Conservation (phyloP, 352 stramenopile genomes). For the Blastocystis sp. region DNA sequence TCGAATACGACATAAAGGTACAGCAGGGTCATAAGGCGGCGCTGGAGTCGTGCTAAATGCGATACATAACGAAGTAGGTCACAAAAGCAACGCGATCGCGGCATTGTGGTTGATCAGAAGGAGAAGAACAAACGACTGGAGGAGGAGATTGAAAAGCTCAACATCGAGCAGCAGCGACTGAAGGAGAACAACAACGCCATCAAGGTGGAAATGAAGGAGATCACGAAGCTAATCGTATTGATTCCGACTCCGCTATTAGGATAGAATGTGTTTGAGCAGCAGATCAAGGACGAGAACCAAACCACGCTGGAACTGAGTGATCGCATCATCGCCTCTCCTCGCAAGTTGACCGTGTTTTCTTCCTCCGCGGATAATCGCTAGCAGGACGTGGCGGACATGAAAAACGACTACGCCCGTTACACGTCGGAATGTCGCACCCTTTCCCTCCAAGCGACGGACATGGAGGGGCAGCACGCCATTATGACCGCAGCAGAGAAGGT, state of each 20-base stretch:
- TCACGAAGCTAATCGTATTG: conserved; percentile 19
- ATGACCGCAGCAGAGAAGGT: background rate
- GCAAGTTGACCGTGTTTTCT: background rate
- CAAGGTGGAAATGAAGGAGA: conserved; percentile 45
- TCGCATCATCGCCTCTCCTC: conserved; percentile 30
- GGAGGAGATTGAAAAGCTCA: conserved; percentile 49
- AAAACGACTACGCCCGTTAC: conserved; percentile 35
- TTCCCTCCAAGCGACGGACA: conserved; percentile 14
- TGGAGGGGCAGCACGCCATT: conserved; percentile 4
- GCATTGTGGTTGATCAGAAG: conserved; percentile 40
- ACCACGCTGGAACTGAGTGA: conserved; percentile 13
- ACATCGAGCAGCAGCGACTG: conserved; percentile 61
- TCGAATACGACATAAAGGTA: conserved; percentile 50
- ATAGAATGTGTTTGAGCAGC: conserved; percentile 36
- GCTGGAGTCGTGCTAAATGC: background rate
- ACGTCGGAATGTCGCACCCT: conserved; percentile 47
- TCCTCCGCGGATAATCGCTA: background rate
- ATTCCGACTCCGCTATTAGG: background rate
- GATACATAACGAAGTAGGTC: background rate
- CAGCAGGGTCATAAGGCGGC: background rate
- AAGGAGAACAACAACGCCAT: conserved; percentile 55
- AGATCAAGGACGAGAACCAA: conserved; percentile 63
- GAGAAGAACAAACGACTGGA: conserved; percentile 56
- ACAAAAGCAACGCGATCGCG: conserved; percentile 46
- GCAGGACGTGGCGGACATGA: conserved; percentile 54